phyloP scores from a whole-genome alignment of 768 basidiomycete species.

The Pleurotus platypus region DNA sequence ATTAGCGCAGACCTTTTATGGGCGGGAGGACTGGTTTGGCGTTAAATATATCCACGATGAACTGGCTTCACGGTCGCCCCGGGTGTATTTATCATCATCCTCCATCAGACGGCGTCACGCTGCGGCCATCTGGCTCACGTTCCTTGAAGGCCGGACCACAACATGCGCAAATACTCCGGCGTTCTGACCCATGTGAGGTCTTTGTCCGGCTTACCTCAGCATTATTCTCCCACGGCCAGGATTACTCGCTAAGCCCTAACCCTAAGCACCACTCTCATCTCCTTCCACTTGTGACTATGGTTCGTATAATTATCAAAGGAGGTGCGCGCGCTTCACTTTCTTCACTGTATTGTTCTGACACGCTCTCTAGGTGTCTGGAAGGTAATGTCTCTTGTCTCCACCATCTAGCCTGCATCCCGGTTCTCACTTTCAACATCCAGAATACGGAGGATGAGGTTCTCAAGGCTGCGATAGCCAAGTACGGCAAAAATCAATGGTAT shows the following conservation, averaged over 20 bases:
- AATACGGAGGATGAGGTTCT: constrained; percentile 98
- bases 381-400: constrained; percentile 33
- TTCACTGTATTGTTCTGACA: constrained; percentile 7
- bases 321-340: constrained; percentile 37
- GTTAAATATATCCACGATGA: too few relatives aligned
- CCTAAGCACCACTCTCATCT: not conserved
- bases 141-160: constrained; percentile 5
- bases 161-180: too few relatives aligned
- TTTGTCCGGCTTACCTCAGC: too few relatives aligned
- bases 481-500: constrained; percentile 94
- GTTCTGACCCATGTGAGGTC: too few relatives aligned
- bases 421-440: constrained; percentile 30
- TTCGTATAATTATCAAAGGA: constrained; percentile 90
- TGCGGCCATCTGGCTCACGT: too few relatives aligned
- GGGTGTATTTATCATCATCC: too few relatives aligned
- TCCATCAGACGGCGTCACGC: too few relatives aligned
- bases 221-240: too few relatives aligned
- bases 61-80: too few relatives aligned
- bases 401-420: constrained; percentile 6
- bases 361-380: constrained; percentile 69
- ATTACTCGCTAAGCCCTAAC: constrained; percentile 1
- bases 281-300: constrained; percentile 42
- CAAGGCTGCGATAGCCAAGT: constrained; percentile 98
- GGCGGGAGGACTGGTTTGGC: too few relatives aligned
- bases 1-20: not conserved